Evolutionary conservation across 2,329 filamentous ascomycete species (phyloP).

Genomic region (Tolypocladium inflatum): DNA sequence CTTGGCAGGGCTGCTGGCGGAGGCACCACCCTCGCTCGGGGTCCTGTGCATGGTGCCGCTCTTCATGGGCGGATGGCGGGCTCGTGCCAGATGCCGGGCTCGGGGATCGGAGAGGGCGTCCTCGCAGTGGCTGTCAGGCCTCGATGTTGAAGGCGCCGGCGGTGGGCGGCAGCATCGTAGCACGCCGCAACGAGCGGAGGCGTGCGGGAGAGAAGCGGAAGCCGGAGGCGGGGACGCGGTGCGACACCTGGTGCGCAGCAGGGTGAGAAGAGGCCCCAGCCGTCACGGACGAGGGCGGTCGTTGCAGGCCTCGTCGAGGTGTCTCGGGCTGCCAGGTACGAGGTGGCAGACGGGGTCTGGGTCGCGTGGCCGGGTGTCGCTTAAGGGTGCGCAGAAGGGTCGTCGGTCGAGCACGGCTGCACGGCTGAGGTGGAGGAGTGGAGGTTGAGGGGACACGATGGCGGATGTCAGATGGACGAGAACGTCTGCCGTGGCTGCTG

Average conservation of each 20-base stretch:
- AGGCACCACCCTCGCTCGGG: constrained; percentile 15
- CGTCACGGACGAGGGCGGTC: too few relatives aligned
- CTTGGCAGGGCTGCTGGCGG: constrained; percentile 7
- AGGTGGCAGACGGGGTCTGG: neutral
- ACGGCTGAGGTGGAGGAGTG: too few relatives aligned
- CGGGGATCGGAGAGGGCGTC: constrained; percentile 2
- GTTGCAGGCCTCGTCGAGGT: too few relatives aligned
- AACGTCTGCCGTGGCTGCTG: too few relatives aligned
- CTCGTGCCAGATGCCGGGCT: neutral
- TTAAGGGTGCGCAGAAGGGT: neutral
- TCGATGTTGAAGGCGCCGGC: neutral
- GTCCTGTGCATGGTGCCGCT: constrained; percentile 15
- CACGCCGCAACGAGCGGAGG: neutral
- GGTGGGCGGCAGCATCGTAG: neutral
- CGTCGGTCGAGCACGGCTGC: too few relatives aligned
- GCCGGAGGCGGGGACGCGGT: neutral
- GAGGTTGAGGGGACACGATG: too few relatives aligned
- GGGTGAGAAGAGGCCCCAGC: too few relatives aligned
- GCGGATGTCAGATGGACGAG: too few relatives aligned
- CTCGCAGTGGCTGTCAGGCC: neutral
- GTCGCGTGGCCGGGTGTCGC: neutral
- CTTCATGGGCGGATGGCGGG: constrained; percentile 8
- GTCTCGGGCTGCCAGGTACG: neutral
- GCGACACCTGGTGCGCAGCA: neutral
- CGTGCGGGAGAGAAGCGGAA: neutral